Conservation (phyloP, 306 rosid genomes). For the Urtica urens region DNA sequence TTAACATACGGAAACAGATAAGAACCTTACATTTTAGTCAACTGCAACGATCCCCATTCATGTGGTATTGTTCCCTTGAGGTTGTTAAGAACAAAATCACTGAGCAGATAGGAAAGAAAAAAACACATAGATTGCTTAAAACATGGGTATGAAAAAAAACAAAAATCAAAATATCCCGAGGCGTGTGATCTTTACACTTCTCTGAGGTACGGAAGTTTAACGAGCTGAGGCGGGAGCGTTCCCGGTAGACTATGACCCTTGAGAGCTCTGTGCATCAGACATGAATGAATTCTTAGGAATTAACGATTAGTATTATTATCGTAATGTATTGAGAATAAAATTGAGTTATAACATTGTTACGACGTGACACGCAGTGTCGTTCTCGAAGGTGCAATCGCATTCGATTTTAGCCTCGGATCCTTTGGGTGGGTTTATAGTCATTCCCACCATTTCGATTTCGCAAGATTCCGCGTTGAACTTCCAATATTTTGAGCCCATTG, state of each 20-base stretch:
- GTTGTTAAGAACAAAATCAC: conserved; percentile 60
- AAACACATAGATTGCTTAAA: background rate
- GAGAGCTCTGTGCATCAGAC: conserved; percentile 31
- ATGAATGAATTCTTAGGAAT: background rate
- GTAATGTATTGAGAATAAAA: background rate
- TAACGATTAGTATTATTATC: too few relatives aligned
- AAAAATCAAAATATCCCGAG: conserved; percentile 11
- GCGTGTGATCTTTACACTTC: conserved; percentile 48
- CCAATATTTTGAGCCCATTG: conserved; percentile 67
- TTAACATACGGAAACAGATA: conserved; percentile 6
- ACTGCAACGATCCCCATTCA: conserved; percentile 54
- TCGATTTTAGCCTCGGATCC: conserved; percentile 23
- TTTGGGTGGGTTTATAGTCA: conserved; percentile 29
- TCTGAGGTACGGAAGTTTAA: conserved; percentile 62
- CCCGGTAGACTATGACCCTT: conserved; percentile 57
- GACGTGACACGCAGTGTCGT: conserved; percentile 49
- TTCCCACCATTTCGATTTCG: conserved; percentile 39
- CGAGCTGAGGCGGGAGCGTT: conserved; percentile 68
- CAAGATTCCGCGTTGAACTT: conserved; percentile 48
- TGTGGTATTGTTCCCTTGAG: conserved; percentile 62
- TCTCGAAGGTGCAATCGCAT: conserved; percentile 42
- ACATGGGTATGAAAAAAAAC: conserved; percentile 1
- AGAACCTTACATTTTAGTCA: conserved; percentile 50
- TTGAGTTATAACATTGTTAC: conserved; percentile 30
- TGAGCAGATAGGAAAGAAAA: conserved; percentile 11